phyloP scores from a whole-genome alignment of 2,329 filamentous ascomycete species.

The Aspergillus costaricaensis region DNA sequence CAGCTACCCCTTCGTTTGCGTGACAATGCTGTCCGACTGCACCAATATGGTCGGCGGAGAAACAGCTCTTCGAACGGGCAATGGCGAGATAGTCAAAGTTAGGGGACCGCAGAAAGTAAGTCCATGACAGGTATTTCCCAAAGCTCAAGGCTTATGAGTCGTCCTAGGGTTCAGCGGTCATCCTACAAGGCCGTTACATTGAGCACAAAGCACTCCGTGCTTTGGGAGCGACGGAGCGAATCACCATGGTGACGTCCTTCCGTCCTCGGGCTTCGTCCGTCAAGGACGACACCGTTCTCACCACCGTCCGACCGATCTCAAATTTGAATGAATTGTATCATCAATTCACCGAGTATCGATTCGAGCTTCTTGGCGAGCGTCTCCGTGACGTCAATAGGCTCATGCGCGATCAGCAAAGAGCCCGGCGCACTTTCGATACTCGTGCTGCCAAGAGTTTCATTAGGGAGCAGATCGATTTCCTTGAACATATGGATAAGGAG shows the following conservation, averaged over 20 bases:
- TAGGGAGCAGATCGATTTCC: constrained; percentile 12
- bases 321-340: constrained; percentile 60
- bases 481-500: constrained; percentile 43
- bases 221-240: constrained; percentile 61
- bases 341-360: constrained; percentile 63
- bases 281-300: constrained; percentile 63
- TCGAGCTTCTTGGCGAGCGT: constrained; percentile 64
- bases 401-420: constrained; percentile 35
- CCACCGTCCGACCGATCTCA: constrained; percentile 61
- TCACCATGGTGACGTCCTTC: constrained; percentile 68
- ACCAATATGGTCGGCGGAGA: constrained; percentile 20
- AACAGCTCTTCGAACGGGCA: constrained; percentile 59
- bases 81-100: constrained; percentile 59
- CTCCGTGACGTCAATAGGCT: constrained; percentile 34
- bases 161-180: constrained; percentile 60
- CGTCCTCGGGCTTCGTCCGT: constrained; percentile 57
- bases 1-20: constrained; percentile 69
- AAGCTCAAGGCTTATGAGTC: constrained; percentile 1
- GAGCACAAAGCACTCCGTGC: constrained; percentile 64
- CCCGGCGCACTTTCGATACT: constrained; percentile 31
- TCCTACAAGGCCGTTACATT: constrained; percentile 69
- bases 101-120: constrained; percentile 62
- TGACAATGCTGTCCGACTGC: constrained; percentile 68
- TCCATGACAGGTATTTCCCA: background rate
- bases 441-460: constrained; percentile 13